Evolutionary conservation across 176 grass and related monocot species (phyloP), one percentile per base, ranked within the genome.

Genomic region (Poa pratensis): DNA sequence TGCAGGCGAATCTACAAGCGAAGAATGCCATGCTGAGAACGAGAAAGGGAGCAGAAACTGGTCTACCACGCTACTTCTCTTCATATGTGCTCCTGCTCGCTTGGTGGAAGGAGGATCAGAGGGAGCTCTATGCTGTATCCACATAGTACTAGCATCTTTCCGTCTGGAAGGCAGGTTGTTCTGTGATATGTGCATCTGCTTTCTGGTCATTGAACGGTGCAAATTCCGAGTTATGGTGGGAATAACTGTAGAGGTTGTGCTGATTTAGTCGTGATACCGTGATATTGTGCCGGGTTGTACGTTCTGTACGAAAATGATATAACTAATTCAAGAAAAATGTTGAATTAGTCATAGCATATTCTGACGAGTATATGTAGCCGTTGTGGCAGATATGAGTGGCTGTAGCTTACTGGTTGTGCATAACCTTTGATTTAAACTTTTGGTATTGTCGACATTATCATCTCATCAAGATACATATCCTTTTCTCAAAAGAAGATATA

Each of bases 51-150:
- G n/a, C n/a, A n/a, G n/a, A n/a, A n/a, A n/a, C n/a, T n/a, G n/a
- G n/a, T n/a, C n/a, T n/a, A n/a, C n/a, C n/a, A n/a, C n/a, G n/a
- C n/a, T n/a, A n/a, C n/a, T n/a, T n/a, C n/a, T n/a, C n/a, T n/a
- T n/a, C n/a, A n/a, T n/a, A n/a, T n/a, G n/a, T n/a, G 2, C 35
- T 87, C 52, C n/a, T 91, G 58, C 65, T 94, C 57, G 43, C 51
- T 82, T 91, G 54, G 80, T 89, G 81, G 50, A 76, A 86, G 80
- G 61, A 81, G 43, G 69, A 77, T 46, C 65, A 54, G 55, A 70
- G 45, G 6, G 92, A 80, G 35, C 59, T 63, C 11, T 76, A 78
- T 63, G 69, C 77, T 14, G 86, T 91, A 6, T 86, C 89, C 24
- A 94, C 92, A 5, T 94, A 84, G 62, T 28, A 45, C 0, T 48